A percentile compares a stretch with the other conserved stretches of the same genome.
Conservation (phyloP, 1,284 basidiomycete species). For the Trichosporon faecale region DNA sequence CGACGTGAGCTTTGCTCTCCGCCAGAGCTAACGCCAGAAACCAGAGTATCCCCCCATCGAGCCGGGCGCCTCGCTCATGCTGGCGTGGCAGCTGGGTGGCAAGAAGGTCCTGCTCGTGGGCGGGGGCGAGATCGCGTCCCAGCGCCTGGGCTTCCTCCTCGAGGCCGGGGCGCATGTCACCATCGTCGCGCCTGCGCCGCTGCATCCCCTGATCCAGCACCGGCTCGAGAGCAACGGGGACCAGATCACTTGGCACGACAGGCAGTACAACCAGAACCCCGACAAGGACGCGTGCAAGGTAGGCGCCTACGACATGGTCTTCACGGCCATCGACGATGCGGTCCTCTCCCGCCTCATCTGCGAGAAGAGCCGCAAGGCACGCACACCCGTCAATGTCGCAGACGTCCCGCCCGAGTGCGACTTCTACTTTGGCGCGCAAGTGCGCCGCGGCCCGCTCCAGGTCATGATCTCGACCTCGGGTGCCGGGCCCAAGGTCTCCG, state of each 20-base stretch:
- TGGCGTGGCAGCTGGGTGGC: conserved; percentile 57
- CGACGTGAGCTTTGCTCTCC: not conserved
- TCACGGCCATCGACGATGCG: conserved; percentile 92
- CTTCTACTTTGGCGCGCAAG: conserved; percentile 96
- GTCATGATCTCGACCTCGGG: conserved; percentile 96
- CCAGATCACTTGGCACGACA: conserved; percentile 68
- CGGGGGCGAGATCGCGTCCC: conserved; percentile 58
- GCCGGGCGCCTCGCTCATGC: conserved; percentile 52
- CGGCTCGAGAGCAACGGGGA: conserved; percentile 52
- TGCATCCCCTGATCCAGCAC: conserved; percentile 55
- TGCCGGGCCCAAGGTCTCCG: conserved; percentile 82
- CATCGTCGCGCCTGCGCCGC: conserved; percentile 50
- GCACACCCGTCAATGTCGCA: conserved; percentile 90
- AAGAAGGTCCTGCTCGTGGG: conserved; percentile 58
- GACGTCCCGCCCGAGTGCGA: conserved; percentile 94
- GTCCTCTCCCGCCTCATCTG: conserved; percentile 65
- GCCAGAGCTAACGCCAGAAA: not conserved
- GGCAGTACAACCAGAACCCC: conserved; percentile 56
- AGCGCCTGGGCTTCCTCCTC: conserved; percentile 54
- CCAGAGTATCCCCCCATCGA: conserved; percentile 33
- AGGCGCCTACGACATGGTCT: conserved; percentile 74
- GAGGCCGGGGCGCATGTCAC: conserved; percentile 52
- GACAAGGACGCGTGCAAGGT: conserved; percentile 32
- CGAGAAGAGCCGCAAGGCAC: conserved; percentile 63
- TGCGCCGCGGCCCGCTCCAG: conserved; percentile 85